phyloP scores from a whole-genome alignment of 1,139 yeast genomes.

The Trichomonascaceae sp. region DNA sequence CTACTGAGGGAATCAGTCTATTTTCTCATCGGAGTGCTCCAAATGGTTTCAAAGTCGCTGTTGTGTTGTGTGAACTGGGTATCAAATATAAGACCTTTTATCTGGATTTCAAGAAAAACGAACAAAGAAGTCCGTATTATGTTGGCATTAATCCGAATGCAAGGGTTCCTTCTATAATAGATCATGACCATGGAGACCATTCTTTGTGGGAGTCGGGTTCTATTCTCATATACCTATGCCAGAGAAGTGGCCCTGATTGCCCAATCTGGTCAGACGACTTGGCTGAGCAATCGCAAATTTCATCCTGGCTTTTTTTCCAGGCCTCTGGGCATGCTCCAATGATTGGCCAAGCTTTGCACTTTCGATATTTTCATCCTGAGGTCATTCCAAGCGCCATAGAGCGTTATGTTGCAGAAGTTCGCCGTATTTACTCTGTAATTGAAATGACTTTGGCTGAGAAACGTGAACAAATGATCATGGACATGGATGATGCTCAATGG shows the following conservation, averaged over 20 bases:
- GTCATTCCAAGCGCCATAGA: conserved; percentile 86
- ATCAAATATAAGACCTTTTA: conserved; percentile 76
- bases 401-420: conserved; percentile 86
- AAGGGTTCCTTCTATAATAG: conserved; percentile 88
- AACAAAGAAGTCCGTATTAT: conserved; percentile 89
- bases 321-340: conserved; percentile 96
- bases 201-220: conserved; percentile 96
- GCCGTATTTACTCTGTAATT: conserved; percentile 88
- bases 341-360: conserved; percentile 96
- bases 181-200: conserved; percentile 72
- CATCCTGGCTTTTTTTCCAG: conserved; percentile 89
- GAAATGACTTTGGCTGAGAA: conserved; percentile 95
- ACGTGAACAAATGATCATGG: conserved; percentile 86
- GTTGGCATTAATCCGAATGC: conserved; percentile 91
- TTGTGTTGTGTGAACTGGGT: conserved; percentile 76
- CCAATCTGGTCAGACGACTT: conserved; percentile 75
- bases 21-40: conserved; percentile 93
- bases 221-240: conserved; percentile 64
- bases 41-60: conserved; percentile 94
- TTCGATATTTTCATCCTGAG: conserved; percentile 82
- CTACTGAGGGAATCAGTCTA: conserved; percentile 77
- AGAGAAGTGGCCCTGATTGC: conserved; percentile 62
- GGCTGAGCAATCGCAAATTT: conserved; percentile 78
- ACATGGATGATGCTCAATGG: conserved; percentile 79
- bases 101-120: conserved; percentile 81